Evolutionary conservation across 2,329 filamentous ascomycete genomes (phyloP), one percentile per base, ranked within the genome.

Genomic region (Stenocarpella maydis): DNA sequence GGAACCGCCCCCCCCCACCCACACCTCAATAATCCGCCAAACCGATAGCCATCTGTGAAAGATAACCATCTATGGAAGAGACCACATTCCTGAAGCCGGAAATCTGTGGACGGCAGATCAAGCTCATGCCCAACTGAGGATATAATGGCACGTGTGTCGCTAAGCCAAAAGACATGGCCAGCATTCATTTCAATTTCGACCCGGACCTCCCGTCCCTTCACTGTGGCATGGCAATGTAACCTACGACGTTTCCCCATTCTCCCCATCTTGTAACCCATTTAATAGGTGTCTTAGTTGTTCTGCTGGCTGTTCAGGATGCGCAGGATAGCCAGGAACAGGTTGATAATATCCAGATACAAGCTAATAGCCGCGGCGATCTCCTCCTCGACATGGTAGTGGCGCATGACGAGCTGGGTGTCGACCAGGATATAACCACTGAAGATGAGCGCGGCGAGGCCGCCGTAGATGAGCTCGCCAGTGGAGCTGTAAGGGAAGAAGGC

Each of bases 381-480:
- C 87, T 98, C 95, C 83, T 99, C 96, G 65, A 98, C 94, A 77
- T 98, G 95, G 82, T 98, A 96, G 81, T 97, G 93, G 77, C 95
- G 90, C 88, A 99, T 92, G 72, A 99, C 90, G 75, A 99, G 84
- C 85, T 99, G 96, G 0, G 96, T 99, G 79, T 99, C 96, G 55
- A 98, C 93, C 55, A 99, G 86, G 72, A 99, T 97, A 82, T 99
- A 99, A 9, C 86, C 95, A 60, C 91, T 95, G 85, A 99, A 99
- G 78, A 99, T 89, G 54, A 99, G 83, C 3, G 96, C 95, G 0
- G 89, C 88, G 17, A 95, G 82, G 9, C 91, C 91, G 68, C 94
- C 94, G 77, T 97, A 98, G 71, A 94, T 86, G 66, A 98, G 89
- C 82, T 99, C 95, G 41, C 91, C 84, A 31, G 91, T 95, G 79